Evolutionary conservation across 495 filamentous ascomycete genomes (phyloP).

Genomic region (Neurospora sp.): DNA sequence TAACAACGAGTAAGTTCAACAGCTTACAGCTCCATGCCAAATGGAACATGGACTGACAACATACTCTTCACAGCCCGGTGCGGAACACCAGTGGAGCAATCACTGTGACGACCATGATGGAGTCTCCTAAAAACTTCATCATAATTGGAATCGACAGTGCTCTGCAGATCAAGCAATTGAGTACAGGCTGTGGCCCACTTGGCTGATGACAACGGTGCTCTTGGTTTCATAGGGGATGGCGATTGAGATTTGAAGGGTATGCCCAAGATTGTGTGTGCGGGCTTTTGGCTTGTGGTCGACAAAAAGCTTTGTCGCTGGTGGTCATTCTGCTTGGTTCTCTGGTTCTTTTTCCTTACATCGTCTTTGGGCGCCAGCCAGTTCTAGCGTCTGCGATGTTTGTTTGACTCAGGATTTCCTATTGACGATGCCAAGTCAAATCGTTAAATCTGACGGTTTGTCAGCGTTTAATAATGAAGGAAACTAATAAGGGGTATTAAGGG

Average conservation of each 20-base stretch:
- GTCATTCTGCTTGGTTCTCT: background rate
- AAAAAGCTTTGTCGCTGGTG: background rate
- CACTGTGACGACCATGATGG: background rate
- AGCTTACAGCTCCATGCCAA: background rate
- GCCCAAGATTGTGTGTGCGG: background rate
- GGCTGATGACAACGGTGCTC: no score
- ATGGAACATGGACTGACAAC: background rate
- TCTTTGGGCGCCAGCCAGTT: background rate
- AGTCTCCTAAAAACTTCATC: background rate
- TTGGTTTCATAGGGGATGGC: background rate
- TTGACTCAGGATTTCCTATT: background rate
- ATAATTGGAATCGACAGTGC: background rate
- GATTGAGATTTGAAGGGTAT: background rate
- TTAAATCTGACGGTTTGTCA: background rate
- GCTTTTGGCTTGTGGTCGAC: background rate
- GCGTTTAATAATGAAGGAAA: background rate
- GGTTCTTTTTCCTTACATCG: background rate
- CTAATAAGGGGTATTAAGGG: background rate
- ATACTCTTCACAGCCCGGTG: background rate
- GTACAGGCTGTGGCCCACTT: background rate
- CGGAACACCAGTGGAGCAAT: background rate
- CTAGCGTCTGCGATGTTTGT: background rate
- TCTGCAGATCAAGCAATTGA: background rate
- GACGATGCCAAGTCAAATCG: background rate
- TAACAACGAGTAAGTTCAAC: background rate